phyloP scores from a whole-genome alignment of 1,139 yeast species.

The Kodamaea plutei region DNA sequence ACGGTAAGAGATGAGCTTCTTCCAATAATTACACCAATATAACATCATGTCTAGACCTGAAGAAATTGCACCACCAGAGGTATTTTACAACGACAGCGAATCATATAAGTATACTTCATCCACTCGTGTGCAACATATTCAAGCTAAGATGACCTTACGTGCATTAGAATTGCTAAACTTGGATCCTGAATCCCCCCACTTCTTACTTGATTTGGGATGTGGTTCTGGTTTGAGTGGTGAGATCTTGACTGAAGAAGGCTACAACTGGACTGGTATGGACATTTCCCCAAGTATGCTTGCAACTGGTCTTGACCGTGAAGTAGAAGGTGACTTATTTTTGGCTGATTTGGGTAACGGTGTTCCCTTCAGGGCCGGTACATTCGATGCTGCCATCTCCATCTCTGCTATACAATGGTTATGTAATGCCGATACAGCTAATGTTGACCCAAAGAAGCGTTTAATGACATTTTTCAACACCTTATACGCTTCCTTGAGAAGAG shows the following conservation, averaged over 20 bases:
- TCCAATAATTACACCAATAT: neutral
- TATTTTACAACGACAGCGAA: slow-evolving; percentile 87
- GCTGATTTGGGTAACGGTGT: slow-evolving; percentile 93
- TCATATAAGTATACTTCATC: slow-evolving; percentile 86
- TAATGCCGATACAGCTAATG: slow-evolving; percentile 81
- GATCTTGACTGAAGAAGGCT: slow-evolving; percentile 89
- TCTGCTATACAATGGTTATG: slow-evolving; percentile 98
- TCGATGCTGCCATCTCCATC: slow-evolving; percentile 94
- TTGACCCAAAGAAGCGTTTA: slow-evolving; percentile 84
- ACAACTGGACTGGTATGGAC: slow-evolving; percentile 95
- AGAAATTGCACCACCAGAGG: slow-evolving; percentile 95
- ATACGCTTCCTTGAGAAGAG: slow-evolving; percentile 81
- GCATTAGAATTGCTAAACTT: slow-evolving; percentile 84
- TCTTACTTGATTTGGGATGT: slow-evolving; percentile 88
- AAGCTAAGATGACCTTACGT: slow-evolving; percentile 93
- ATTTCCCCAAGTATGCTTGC: slow-evolving; percentile 96
- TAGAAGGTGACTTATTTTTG: slow-evolving; percentile 87
- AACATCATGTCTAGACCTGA: slow-evolving; percentile 89
- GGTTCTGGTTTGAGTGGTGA: slow-evolving; percentile 97
- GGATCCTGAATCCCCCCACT: slow-evolving; percentile 58
- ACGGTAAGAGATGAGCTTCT: slow-evolving; percentile 1
- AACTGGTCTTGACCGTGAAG: slow-evolving; percentile 84
- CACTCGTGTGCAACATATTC: slow-evolving; percentile 96
- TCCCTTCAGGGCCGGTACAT: slow-evolving; percentile 94
- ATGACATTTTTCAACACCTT: slow-evolving; percentile 81